These are phyloP conservation scores for Strigomonas culicis DNA, from an alignment of 208 protist species.

Conservation along the genomic window DNA sequence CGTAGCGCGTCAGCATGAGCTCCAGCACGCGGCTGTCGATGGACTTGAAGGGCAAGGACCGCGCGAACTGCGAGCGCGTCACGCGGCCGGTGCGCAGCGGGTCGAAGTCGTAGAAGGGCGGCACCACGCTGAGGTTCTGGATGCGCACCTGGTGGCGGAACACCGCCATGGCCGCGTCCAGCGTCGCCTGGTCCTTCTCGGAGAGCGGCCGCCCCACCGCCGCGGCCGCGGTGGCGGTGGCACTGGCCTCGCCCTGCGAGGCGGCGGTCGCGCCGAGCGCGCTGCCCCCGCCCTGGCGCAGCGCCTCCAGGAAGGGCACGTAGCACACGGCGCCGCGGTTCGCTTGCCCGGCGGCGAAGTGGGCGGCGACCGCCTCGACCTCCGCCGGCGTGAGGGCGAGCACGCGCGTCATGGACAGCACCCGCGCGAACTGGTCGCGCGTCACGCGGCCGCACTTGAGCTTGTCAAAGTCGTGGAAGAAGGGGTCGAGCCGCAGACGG, in stretches of 20 bases:
- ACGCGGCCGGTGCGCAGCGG: constrained; percentile 63
- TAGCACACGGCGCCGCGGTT: too few species aligned
- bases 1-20: constrained; percentile 71
- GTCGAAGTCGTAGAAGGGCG: constrained; percentile 80
- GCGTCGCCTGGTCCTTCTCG: constrained; percentile 34
- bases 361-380: constrained; percentile 21
- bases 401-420: constrained; percentile 53
- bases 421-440: constrained; percentile 64
- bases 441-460: constrained; percentile 78
- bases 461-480: constrained; percentile 84
- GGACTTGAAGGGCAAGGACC: constrained; percentile 50
- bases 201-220: background rate
- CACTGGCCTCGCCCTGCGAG: background rate
- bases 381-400: constrained; percentile 46
- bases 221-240: background rate
- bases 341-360: too few species aligned
- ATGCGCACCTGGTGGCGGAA: constrained; percentile 44
- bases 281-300: too few species aligned
- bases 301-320: too few species aligned
- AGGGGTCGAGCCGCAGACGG: constrained; percentile 71
- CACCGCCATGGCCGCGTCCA: constrained; percentile 28
- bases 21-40: constrained; percentile 24
- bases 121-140: constrained; percentile 41
- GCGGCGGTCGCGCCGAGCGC: background rate
- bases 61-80: constrained; percentile 59